Evolutionary conservation across 805 yeast species (phyloP).

Genomic region (Saccharomycopsis sp.): DNA sequence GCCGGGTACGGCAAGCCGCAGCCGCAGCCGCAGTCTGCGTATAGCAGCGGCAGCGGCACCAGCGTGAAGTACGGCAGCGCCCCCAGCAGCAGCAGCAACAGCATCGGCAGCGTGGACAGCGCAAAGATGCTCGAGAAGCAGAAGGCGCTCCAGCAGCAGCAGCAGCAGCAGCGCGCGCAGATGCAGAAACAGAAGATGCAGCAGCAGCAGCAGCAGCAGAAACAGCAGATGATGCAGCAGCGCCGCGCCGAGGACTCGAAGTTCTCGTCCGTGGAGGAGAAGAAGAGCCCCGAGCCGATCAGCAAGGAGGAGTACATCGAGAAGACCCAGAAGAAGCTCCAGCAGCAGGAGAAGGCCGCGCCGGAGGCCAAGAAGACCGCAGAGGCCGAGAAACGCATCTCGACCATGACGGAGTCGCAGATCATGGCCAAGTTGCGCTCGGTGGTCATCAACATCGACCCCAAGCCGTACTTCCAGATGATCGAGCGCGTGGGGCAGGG

Average conservation of each 20-base stretch:
- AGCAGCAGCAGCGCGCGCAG: constrained; percentile 13
- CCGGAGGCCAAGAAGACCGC: constrained; percentile 5
- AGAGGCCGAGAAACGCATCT: constrained; percentile 40
- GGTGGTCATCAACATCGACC: constrained; percentile 80
- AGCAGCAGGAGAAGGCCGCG: constrained; percentile 13
- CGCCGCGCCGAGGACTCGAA: constrained; percentile 7
- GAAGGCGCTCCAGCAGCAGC: constrained; percentile 24
- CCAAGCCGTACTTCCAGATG: constrained; percentile 72
- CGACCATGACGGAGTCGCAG: constrained; percentile 79
- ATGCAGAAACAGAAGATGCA: constrained; percentile 25
- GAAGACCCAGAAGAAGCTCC: constrained; percentile 27
- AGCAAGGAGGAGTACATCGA: constrained; percentile 22
- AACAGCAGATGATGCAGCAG: constrained; percentile 9
- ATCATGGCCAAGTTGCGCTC: constrained; percentile 72
- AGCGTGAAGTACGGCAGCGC: constrained; percentile 16
- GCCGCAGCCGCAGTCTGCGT: not conserved
- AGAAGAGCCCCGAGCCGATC: constrained; percentile 15
- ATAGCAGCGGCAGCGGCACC: not conserved
- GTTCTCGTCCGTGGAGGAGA: not conserved
- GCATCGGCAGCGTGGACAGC: constrained; percentile 19
- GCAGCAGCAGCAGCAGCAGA: constrained; percentile 25
- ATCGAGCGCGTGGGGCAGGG: constrained; percentile 94
- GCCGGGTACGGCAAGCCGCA: constrained; percentile 1
- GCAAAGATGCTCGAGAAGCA: no score
- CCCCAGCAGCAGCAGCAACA: constrained; percentile 12